Evolutionary conservation across 2,329 filamentous ascomycete genomes (phyloP), one percentile per base, ranked within the genome.

Genomic region (Pyrenophora graminea): DNA sequence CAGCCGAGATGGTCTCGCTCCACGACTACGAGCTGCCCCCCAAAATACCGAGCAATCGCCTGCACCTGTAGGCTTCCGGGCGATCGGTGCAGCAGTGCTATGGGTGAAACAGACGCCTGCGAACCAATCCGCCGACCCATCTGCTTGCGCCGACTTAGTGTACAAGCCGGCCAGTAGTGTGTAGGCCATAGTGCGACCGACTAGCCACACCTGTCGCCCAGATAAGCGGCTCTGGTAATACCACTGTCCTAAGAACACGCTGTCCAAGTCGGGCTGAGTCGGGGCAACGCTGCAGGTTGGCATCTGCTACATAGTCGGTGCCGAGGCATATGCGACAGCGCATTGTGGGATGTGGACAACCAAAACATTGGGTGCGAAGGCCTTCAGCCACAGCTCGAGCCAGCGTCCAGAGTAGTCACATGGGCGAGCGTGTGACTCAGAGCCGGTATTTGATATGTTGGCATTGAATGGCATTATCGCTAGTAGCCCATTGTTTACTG

Each of bases 31-130:
- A 17, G 9, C 15, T 46, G 54, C 44, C 36, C 56, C 56, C 54
- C 45, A 59, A 59, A 64, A 63, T 61, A 62, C 51, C 56, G 52
- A 52, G 48, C 56, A 58, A 60, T 51, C 39, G 56, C 47, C 34
- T 59, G 48, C 39, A 55, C 47, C 34, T 59, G 48, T 36, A 17
- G 23, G 40, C 46, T 34, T 40, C 46, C 33, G 32, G 45, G 32
- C 44, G 48, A 45, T 53, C 49, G 40, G 38, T 48, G 51, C 59
- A 56, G 47, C 37, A 54, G 53, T 59, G 23, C 44, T 33, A 34
- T 36, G 30, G 32, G 39, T 48, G 49, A 39, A 45, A 46, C 55
- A 23, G 19, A 37, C 40, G 37, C 40, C 39, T 40, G 44, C 25
- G 23, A 50, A 44, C 33, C 46, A 27, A 48, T 46, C 41, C 41